Evolutionary conservation across 305 asterid genomes (phyloP).

Genomic region (Solanum aculeatissimum): DNA sequence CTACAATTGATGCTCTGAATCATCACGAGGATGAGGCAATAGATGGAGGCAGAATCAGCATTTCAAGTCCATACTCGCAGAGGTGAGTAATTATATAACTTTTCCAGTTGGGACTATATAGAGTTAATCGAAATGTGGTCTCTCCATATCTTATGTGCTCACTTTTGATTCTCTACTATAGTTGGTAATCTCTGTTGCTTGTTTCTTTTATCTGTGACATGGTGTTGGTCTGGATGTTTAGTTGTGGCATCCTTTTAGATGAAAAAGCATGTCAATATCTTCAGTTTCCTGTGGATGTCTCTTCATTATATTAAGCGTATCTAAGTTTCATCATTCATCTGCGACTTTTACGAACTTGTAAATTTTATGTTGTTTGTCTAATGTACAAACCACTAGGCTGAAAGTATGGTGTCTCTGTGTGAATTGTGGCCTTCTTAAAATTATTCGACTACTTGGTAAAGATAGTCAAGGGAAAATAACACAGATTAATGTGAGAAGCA

Average conservation of each 20-base stretch:
- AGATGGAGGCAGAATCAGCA: conserved; percentile 87
- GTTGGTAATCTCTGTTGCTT: background rate
- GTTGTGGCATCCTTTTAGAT: background rate
- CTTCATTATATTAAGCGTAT: background rate
- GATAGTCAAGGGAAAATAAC: background rate
- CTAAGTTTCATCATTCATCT: background rate
- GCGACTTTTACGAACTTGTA: background rate
- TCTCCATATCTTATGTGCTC: background rate
- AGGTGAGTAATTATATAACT: conserved; percentile 38
- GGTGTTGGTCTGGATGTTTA: background rate
- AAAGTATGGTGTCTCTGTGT: background rate
- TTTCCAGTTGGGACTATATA: background rate
- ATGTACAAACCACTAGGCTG: background rate
- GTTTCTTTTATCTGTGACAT: background rate
- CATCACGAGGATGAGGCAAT: conserved; percentile 46
- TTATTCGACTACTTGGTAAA: background rate
- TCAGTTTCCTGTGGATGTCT: background rate
- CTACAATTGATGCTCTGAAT: conserved; percentile 22
- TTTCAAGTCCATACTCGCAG: conserved; percentile 76
- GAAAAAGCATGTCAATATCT: background rate
- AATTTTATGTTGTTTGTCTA: background rate
- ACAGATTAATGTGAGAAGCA: background rate
- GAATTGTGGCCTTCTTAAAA: background rate
- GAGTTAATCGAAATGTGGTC: background rate
- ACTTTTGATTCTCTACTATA: background rate